phyloP scores from a whole-genome alignment of 345 rosid genomes.

The Eucalyptus sp. region DNA sequence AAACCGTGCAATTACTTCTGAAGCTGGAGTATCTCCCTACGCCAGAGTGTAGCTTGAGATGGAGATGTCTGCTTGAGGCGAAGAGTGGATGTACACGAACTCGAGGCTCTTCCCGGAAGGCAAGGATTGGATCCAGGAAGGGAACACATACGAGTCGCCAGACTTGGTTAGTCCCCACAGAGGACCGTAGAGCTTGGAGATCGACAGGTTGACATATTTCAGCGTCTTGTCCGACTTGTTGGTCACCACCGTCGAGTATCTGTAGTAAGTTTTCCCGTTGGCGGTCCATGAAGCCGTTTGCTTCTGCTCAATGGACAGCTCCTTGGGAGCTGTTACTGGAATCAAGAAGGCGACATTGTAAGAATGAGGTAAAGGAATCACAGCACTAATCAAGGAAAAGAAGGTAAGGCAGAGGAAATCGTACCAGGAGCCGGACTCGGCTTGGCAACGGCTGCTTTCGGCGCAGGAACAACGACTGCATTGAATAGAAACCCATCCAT shows the following conservation, averaged over 20 bases:
- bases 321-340: slow-evolving; percentile 45
- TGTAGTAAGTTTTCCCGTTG: slow-evolving; percentile 63
- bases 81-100: slow-evolving; percentile 82
- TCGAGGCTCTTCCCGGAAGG: slow-evolving; percentile 69
- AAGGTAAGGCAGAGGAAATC: not conserved
- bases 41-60: slow-evolving; percentile 71
- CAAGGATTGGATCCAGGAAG: slow-evolving; percentile 62
- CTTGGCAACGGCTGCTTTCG: slow-evolving; percentile 19
- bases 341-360: not conserved
- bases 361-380: not conserved
- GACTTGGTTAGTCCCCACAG: slow-evolving; percentile 72
- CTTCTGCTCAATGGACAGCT: slow-evolving; percentile 52
- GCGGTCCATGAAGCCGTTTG: slow-evolving; percentile 66
- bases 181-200: slow-evolving; percentile 84
- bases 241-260: slow-evolving; percentile 66
- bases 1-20: slow-evolving; percentile 1
- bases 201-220: slow-evolving; percentile 52
- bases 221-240: slow-evolving; percentile 65
- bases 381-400: not conserved
- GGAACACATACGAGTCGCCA: slow-evolving; percentile 51
- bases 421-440: slow-evolving; percentile 61
- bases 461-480: slow-evolving; percentile 45
- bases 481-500: not conserved
- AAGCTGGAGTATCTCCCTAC: slow-evolving; percentile 11
- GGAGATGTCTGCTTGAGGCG: slow-evolving; percentile 51